Conservation (phyloP, 805 yeast species). For the Alloascoidea africana region DNA sequence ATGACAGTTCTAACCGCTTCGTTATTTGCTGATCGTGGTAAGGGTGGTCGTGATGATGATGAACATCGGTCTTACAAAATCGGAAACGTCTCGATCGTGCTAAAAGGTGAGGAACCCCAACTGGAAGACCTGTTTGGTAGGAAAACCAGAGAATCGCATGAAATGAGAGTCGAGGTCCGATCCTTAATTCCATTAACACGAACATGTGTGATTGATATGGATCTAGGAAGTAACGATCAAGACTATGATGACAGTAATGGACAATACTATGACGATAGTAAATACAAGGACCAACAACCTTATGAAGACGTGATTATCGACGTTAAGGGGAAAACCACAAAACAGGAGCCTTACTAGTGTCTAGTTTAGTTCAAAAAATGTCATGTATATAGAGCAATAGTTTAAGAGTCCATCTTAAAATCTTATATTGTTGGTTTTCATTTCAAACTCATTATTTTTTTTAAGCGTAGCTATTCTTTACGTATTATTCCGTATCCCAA, state of each 20-base stretch:
- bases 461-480: background rate
- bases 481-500: background rate
- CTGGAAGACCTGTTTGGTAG: background rate
- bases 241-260: background rate
- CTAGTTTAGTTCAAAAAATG: background rate
- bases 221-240: background rate
- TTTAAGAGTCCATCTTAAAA: background rate
- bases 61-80: background rate
- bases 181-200: background rate
- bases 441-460: background rate
- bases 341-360: background rate
- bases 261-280: too few species aligned
- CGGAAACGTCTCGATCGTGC: background rate
- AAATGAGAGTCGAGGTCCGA: too few species aligned
- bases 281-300: background rate
- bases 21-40: background rate
- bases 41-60: too few species aligned
- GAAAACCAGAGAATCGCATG: too few species aligned
- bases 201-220: too few species aligned
- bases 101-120: background rate
- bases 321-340: background rate
- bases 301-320: background rate
- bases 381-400: background rate
- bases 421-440: background rate
- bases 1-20: background rate